Evolutionary conservation across 1,284 basidiomycete species (phyloP), one percentile per base, ranked within the genome.

Genomic region (Trichosporon ovoides): DNA sequence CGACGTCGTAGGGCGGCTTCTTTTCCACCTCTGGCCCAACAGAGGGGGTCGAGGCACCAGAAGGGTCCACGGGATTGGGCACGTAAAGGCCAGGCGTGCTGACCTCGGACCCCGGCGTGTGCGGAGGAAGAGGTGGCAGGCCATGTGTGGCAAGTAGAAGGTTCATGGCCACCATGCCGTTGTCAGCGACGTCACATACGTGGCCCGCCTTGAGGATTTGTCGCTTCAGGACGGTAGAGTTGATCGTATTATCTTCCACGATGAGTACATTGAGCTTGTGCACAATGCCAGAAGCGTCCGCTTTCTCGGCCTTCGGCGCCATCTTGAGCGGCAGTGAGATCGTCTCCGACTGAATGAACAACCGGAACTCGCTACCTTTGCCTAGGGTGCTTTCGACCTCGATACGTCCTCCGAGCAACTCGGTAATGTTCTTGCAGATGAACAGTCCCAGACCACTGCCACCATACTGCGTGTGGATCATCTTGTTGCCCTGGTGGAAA

Each of bases 211-310:
- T 75, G 40, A 68, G 60, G 22, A 80, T 67, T 59, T 80, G 78
- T 1, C 78, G 68, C 55, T 70, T 71, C 11, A 80, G 62, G 1
- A 80, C 74, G 28, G 74, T 77, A 53, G 77, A 77, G 59, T 78
- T 79, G 70, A 80, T 79, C 31, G 72, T 57, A 57, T 80, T 80
- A 59, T 80, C 79, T 57, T 78, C 73, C 18, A 76, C 72, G 13
- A 77, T 67, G 7, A 75, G 65, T n/a, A 77, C 60, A 48, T 64
- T 66, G 28, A 70, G 52, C 14, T 51, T 12, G n/a, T 46, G 33
- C 13, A 18, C 10, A 3, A 33, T 13, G 11, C 34, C n/a, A n/a
- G n/a, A 16, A 1, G 12, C 14, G 16, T 31, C 22, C 14, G 28
- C 43, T 1, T 4, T 13, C 13, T 53, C 36, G 38, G 14, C n/a